Base-by-base conservation (phyloP, 257 asterid species). In the Apocynum venetum region DNA sequence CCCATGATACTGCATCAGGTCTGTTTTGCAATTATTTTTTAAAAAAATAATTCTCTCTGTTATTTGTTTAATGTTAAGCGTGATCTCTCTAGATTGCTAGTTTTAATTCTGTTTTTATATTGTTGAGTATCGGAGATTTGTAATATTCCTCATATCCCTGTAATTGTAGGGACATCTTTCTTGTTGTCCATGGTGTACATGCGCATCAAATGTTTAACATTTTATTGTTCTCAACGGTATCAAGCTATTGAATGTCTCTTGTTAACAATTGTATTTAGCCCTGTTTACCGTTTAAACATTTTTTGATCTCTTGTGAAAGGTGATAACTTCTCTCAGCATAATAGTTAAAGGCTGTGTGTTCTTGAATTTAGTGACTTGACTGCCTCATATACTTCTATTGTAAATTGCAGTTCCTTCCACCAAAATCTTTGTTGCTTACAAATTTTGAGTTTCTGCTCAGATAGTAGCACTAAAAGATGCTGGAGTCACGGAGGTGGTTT, bases 1-100 rank as follows among this genome's bases (percentile, higher is more conserved):
- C 98, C 98, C 82, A 92, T 93, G 98, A 92, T 93, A 78, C 83
- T 93, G 92, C 98, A 93, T 89, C 98, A 93, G 98, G 98, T 91
- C 51, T 19, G 9, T 67, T 67, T 44, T 41, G 15, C 72, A 15
- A 66, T 17, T 38, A 1, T 57, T 4, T n/a, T 20, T 7, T 41
- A 40, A 0, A 25, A 25, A 25, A 25, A 25, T 12, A 11, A 11
- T 12, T 64, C 36, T 57, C 9, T 20, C 0, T 56, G 3, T 56
- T 20, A 14, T n/a, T 59, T 8, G 15, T 59, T 38, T 17, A 38
- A 65, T 65, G 36, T 38, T 31, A 4, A 38, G 12, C 9, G 47
- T 13, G 46, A 12, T 64, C 36, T 4, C 47, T 64, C 20, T 64
- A 13, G 47, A 64, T 64, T 64, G 64, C 69, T 35, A 35, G 69